phyloP scores from a whole-genome alignment of 805 yeast genomes.

The Kluyveromyces dobzhanskii region DNA sequence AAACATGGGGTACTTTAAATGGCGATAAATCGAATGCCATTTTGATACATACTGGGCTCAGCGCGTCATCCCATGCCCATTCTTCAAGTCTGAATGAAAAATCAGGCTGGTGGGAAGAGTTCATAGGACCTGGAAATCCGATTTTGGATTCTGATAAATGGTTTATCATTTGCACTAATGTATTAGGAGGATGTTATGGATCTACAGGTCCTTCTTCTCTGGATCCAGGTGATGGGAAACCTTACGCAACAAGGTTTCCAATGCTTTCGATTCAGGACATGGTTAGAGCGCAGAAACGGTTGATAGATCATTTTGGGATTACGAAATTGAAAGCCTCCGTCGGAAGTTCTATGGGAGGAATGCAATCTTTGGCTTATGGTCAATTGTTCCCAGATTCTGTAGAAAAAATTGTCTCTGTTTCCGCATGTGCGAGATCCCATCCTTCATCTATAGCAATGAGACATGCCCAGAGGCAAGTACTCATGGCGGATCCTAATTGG shows the following conservation, averaged over 20 bases:
- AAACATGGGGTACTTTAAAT: conserved; percentile 80
- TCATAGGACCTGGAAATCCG: conserved; percentile 70
- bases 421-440: conserved; percentile 91
- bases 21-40: conserved; percentile 59
- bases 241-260: conserved; percentile 85
- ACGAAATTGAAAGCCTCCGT: conserved; percentile 63
- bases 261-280: conserved; percentile 79
- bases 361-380: conserved; percentile 88
- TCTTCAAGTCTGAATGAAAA: conserved; percentile 61
- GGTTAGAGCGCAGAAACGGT: conserved; percentile 78
- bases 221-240: conserved; percentile 57
- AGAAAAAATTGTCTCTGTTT: conserved; percentile 63
- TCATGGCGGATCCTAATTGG: conserved; percentile 95
- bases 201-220: conserved; percentile 85
- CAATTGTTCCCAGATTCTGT: conserved; percentile 75
- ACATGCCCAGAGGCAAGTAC: conserved; percentile 84
- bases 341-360: conserved; percentile 98
- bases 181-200: conserved; percentile 91
- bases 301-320: conserved; percentile 56
- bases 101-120: conserved; percentile 94
- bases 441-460: conserved; percentile 92
- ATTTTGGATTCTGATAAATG: conserved; percentile 74
- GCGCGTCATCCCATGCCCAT: conserved; percentile 90
- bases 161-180: conserved; percentile 84
- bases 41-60: conserved; percentile 79